Evolutionary conservation across 176 grass and related monocot species (phyloP).

Genomic region (Zizania latifolia): DNA sequence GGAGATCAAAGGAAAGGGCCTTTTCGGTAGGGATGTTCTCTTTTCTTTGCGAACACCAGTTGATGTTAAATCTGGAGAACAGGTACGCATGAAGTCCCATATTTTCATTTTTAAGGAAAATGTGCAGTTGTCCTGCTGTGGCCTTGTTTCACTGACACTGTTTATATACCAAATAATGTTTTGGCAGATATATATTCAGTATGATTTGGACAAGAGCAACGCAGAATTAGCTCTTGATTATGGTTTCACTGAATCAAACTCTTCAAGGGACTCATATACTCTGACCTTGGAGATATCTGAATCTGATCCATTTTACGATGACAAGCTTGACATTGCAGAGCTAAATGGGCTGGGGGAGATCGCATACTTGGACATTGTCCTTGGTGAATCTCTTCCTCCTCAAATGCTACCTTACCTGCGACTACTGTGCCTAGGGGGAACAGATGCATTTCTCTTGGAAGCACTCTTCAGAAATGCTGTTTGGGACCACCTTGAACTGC

Average conservation of each 20-base stretch:
- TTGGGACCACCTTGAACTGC: constrained; percentile 89
- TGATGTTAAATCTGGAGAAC: constrained; percentile 63
- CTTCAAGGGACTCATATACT: constrained; percentile 64
- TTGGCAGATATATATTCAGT: constrained; percentile 82
- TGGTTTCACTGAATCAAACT: constrained; percentile 67
- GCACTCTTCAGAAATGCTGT: constrained; percentile 82
- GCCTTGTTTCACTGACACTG: not conserved
- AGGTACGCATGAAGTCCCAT: constrained; percentile 44
- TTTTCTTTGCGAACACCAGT: constrained; percentile 71
- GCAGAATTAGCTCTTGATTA: constrained; percentile 85
- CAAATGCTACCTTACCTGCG: constrained; percentile 78
- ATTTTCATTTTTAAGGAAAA: not conserved
- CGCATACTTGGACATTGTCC: constrained; percentile 84
- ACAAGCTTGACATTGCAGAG: constrained; percentile 92
- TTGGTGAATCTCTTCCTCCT: constrained; percentile 53
- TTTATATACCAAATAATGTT: constrained; percentile 4
- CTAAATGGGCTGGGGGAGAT: constrained; percentile 69
- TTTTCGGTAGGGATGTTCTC: constrained; percentile 61
- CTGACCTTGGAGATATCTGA: constrained; percentile 79
- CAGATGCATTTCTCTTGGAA: constrained; percentile 91
- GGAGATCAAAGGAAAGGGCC: constrained; percentile 90
- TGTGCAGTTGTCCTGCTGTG: not conserved
- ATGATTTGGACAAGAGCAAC: constrained; percentile 84
- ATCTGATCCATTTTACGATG: constrained; percentile 86
- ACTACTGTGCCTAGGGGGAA: constrained; percentile 76